Conservation (phyloP, 305 asterid species). For the Ilex paraguariensis region DNA sequence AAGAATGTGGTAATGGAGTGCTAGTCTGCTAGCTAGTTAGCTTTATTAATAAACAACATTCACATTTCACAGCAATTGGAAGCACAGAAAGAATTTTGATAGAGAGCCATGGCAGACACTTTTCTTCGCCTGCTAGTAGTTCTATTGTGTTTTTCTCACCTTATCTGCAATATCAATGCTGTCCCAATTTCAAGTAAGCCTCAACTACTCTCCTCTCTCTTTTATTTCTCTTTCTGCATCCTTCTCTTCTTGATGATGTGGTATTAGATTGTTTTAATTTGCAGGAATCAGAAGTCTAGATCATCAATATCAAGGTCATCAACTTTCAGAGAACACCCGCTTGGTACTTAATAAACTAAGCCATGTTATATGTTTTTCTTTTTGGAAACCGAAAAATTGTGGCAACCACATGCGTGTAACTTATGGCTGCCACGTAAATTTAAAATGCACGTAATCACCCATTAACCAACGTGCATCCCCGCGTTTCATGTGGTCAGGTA, state of each 20-base stretch:
- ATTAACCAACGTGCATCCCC: too few relatives aligned
- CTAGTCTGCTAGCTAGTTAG: neutral
- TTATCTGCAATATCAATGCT: conserved; percentile 35
- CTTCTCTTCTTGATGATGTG: neutral
- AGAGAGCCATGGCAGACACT: conserved; percentile 31
- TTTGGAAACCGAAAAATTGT: too few relatives aligned
- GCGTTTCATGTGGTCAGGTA: too few relatives aligned
- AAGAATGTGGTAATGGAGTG: conserved; percentile 24
- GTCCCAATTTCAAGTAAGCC: conserved; percentile 48
- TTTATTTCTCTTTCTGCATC: neutral
- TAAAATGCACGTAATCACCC: too few relatives aligned
- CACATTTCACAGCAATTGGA: neutral
- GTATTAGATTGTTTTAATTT: too few relatives aligned
- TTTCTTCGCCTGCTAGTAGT: conserved; percentile 26
- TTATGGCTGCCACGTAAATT: too few relatives aligned
- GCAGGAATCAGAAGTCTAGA: conserved; percentile 39
- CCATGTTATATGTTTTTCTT: too few relatives aligned
- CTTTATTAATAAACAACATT: neutral
- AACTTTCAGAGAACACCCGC: conserved; percentile 9
- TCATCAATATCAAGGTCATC: conserved; percentile 17
- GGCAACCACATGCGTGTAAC: too few relatives aligned
- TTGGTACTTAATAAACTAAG: neutral
- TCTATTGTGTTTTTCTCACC: conserved; percentile 32
- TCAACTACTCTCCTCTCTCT: too few relatives aligned
- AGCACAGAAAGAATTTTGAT: conserved; percentile 3